Conservation (phyloP, 495 filamentous ascomycete species). For the Penicillium longicatenatum region DNA sequence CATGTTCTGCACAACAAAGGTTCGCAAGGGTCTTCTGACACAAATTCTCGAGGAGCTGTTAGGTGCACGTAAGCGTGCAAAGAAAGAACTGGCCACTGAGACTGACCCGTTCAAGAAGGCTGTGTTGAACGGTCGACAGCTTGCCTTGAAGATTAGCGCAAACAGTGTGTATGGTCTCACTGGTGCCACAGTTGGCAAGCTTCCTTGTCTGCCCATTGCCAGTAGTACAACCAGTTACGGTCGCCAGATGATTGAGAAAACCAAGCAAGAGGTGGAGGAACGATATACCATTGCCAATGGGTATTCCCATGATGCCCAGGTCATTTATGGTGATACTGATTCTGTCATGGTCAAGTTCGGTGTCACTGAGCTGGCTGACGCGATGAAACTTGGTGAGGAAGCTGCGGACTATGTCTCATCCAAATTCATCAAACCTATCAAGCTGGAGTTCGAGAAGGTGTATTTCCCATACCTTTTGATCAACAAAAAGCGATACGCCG, state of each 20-base stretch:
- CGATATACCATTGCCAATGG: constrained; percentile 91
- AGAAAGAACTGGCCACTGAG: constrained; percentile 85
- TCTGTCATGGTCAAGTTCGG: constrained; percentile 99
- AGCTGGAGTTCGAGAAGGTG: constrained; percentile 99
- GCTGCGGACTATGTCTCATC: constrained; percentile 83
- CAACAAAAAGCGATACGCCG: constrained; percentile 99
- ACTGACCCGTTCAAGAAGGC: constrained; percentile 97
- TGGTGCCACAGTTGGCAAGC: constrained; percentile 91
- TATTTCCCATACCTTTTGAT: constrained; percentile 98
- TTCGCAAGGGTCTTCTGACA: constrained; percentile 88
- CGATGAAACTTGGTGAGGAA: constrained; percentile 94
- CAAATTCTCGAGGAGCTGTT: constrained; percentile 96
- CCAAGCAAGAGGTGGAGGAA: constrained; percentile 87
- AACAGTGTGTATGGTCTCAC: constrained; percentile 99
- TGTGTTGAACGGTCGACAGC: constrained; percentile 93
- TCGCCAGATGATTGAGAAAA: constrained; percentile 97
- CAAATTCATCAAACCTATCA: constrained; percentile 95
- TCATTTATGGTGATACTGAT: constrained; percentile 99
- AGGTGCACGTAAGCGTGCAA: constrained; percentile 86
- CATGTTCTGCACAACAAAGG: constrained; percentile 84
- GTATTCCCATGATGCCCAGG: constrained; percentile 88
- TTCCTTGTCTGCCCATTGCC: constrained; percentile 93
- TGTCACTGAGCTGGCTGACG: constrained; percentile 74
- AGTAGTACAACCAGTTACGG: constrained; percentile 96
- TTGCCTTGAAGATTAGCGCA: constrained; percentile 94